Conservation (phyloP, 345 rosid species). For the Litchi chinensis region DNA sequence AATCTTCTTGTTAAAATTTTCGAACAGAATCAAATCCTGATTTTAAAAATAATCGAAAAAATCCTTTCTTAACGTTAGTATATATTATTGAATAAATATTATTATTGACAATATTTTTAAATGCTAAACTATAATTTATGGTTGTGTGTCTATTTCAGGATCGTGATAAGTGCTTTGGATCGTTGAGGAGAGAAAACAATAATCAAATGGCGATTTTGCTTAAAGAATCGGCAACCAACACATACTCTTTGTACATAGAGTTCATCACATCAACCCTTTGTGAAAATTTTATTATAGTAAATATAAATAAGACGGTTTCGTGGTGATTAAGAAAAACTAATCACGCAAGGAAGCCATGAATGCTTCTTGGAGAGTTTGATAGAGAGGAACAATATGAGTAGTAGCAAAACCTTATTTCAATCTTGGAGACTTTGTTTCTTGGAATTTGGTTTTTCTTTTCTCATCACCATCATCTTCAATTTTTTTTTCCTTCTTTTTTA, state of each 20-base stretch:
- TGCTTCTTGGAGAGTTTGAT: conserved; percentile 13
- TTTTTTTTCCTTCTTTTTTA: too few relatives aligned
- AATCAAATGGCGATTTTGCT: conserved; percentile 14
- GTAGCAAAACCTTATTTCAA: too few relatives aligned
- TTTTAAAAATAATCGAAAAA: too few relatives aligned
- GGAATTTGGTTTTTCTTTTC: too few relatives aligned
- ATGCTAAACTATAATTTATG: background rate
- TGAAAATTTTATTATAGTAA: background rate
- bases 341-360: background rate
- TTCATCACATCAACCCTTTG: background rate
- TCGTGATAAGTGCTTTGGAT: conserved; percentile 71
- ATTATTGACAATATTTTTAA: background rate
- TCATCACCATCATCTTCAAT: too few relatives aligned
- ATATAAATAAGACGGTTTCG: conserved; percentile 4
- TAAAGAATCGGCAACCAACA: conserved; percentile 20
- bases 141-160: conserved; percentile 43
- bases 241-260: conserved; percentile 3
- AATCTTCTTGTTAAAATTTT: too few relatives aligned
- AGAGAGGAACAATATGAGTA: background rate
- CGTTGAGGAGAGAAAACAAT: conserved; percentile 47
- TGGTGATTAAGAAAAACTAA: background rate
- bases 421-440: too few relatives aligned
- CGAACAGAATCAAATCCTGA: too few relatives aligned
- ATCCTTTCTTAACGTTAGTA: background rate
- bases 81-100: background rate